Conservation (phyloP, 2,329 filamentous ascomycete genomes). For the Fusarium stilboides region DNA sequence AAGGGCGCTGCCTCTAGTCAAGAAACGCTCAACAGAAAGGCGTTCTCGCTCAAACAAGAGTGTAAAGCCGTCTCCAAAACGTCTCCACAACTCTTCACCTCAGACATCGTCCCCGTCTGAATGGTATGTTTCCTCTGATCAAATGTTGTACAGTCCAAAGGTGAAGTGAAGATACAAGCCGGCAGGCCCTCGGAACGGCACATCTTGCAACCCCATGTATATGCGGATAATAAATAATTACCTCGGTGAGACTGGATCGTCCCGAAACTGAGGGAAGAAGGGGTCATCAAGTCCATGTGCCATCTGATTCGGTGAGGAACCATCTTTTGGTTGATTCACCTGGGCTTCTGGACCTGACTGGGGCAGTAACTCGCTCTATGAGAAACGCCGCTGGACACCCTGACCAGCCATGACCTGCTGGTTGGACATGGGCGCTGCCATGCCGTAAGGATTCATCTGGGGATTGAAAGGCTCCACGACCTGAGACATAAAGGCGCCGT, state of each 20-base stretch:
- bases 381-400: constrained; percentile 70
- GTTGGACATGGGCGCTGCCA: constrained; percentile 66
- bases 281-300: constrained; percentile 37
- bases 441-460: constrained; percentile 73
- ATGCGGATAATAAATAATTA: constrained; percentile 44
- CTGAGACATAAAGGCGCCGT: constrained; percentile 70
- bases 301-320: constrained; percentile 23
- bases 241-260: constrained; percentile 14
- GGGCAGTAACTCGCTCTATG: constrained; percentile 58
- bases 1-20: constrained; percentile 24
- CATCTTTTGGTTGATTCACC: constrained; percentile 18
- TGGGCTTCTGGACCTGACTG: constrained; percentile 13
- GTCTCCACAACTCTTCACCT: constrained; percentile 34
- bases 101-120: constrained; percentile 44
- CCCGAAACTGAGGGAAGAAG: constrained; percentile 43
- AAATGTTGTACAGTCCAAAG: constrained; percentile 52
- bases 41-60: constrained; percentile 33
- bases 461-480: constrained; percentile 68
- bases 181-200: constrained; percentile 33
- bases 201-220: constrained; percentile 38
- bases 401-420: constrained; percentile 71
- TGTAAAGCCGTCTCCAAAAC: constrained; percentile 22
- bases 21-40: constrained; percentile 21
- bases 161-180: constrained; percentile 41
- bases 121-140: constrained; percentile 41